These are phyloP conservation scores for Ocimum tenuiflorum DNA, from an alignment of 257 asterid genomes.

Conservation along the genomic window DNA sequence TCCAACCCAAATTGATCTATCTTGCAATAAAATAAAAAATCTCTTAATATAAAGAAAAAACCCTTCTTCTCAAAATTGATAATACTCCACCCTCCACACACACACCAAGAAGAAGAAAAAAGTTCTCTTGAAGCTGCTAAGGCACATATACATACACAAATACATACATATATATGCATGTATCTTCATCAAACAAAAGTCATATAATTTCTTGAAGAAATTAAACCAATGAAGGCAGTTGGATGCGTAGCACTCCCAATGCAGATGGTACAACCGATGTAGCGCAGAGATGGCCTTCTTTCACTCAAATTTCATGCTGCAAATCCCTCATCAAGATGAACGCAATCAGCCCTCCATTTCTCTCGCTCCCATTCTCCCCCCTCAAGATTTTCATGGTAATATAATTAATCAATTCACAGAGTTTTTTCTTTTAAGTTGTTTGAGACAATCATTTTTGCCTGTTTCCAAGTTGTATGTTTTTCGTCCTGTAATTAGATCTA, in stretches of 20 bases:
- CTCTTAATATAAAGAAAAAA: constrained; percentile 28
- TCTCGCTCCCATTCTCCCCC: constrained; percentile 31
- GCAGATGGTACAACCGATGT: constrained; percentile 20
- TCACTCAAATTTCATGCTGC: constrained; percentile 77
- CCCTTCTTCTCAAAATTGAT: constrained; percentile 31
- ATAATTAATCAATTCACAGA: too few relatives aligned
- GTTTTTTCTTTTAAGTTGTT: too few relatives aligned
- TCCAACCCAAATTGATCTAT: constrained; percentile 12
- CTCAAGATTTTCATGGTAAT: constrained; percentile 45
- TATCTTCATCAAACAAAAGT: too few relatives aligned
- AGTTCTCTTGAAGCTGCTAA: too few relatives aligned
- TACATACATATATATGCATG: too few relatives aligned
- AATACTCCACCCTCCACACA: constrained; percentile 20
- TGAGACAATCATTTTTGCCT: too few relatives aligned
- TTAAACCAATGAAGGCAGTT: not conserved
- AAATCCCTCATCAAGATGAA: constrained; percentile 51
- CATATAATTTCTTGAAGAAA: too few relatives aligned
- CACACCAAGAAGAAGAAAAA: constrained; percentile 1
- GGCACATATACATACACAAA: too few relatives aligned
- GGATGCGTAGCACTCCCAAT: constrained; percentile 15
- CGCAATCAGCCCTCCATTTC: constrained; percentile 33
- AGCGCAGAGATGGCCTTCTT: constrained; percentile 61
- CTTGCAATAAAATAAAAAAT: constrained; percentile 32
- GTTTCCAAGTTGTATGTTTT: too few relatives aligned
- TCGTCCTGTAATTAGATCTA: too few relatives aligned